Evolutionary conservation across 768 basidiomycete genomes (phyloP), one percentile per base, ranked within the genome.

Genomic region (Tylopilus cervinicoccineus): DNA sequence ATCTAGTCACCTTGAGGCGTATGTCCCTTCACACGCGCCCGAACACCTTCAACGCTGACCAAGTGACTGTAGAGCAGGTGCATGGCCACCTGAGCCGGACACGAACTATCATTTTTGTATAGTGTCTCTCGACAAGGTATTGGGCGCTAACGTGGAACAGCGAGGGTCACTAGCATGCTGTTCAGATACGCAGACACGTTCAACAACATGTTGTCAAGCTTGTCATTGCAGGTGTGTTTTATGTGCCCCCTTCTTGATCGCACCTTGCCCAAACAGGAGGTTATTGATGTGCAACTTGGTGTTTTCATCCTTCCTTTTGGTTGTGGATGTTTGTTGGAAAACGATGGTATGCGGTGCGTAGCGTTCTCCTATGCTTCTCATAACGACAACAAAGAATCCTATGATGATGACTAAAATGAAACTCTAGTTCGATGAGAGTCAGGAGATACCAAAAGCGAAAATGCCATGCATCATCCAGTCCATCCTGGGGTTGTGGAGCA

Each of bases 361-460:
- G 41, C 24, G 23, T 48, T 38, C 20, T 50, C 17, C 17, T 0
- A 6, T 28, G 28, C 45, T 27, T 46, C 27, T 34, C 38, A 44
- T 60, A 19, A n/a, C n/a, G n/a, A n/a, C n/a, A n/a, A n/a, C n/a
- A n/a, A 59, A 23, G 12, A 33, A 40, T 47, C 48, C 45, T 34
- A 45, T 26, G 29, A n/a, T 23, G 33, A 51, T 5, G 20, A 19
- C 38, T 19, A 12, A 48, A 53, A 54, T 55, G n/a, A n/a, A n/a
- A n/a, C n/a, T n/a, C n/a, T n/a, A n/a, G n/a, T 91, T 88, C 60
- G 89, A 85, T 22, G 83, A 89, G 47, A 87, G 83, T 56, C 86
- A 88, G 61, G 69, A 84, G 29, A 70, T 80, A 16, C 64, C 81
- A 19, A 91, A 83, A 64, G 58, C 71, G n/a, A 85, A 81, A 56